phyloP scores from a whole-genome alignment of 257 asterid genomes.

The Solanum sitiens region DNA sequence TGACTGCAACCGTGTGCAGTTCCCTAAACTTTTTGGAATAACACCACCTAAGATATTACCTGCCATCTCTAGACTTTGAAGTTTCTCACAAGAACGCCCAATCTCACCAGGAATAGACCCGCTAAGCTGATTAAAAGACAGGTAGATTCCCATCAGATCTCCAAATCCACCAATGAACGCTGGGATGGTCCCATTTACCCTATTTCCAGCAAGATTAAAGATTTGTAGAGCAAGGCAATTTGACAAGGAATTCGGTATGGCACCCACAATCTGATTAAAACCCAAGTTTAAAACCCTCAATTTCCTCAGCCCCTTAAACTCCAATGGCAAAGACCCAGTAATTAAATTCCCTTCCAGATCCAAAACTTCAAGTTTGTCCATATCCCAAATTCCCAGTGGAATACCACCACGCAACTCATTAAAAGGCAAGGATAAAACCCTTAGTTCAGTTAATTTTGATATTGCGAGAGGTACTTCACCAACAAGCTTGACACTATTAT shows the following conservation, averaged over 20 bases:
- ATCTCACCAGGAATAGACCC: slow-evolving; percentile 63
- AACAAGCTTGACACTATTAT: slow-evolving; percentile 19
- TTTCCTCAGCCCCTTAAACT: slow-evolving; percentile 46
- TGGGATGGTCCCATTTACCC: slow-evolving; percentile 51
- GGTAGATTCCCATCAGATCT: slow-evolving; percentile 59
- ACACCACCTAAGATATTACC: slow-evolving; percentile 52
- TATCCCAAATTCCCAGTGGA: slow-evolving; percentile 58
- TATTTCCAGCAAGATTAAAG: slow-evolving; percentile 84
- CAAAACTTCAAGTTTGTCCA: slow-evolving; percentile 87
- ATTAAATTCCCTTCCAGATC: slow-evolving; percentile 85
- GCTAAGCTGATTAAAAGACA: slow-evolving; percentile 69
- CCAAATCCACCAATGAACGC: slow-evolving; percentile 39
- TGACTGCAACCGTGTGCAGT: slow-evolving; percentile 48
- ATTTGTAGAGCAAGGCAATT: slow-evolving; percentile 36
- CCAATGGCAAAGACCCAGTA: slow-evolving; percentile 45
- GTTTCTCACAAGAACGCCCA: slow-evolving; percentile 59
- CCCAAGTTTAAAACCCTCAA: slow-evolving; percentile 76
- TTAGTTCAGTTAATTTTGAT: slow-evolving; percentile 54
- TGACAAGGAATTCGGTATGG: slow-evolving; percentile 45
- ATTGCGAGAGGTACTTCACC: slow-evolving; percentile 49
- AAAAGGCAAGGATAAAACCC: slow-evolving; percentile 64
- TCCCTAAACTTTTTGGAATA: slow-evolving; percentile 61
- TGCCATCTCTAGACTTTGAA: slow-evolving; percentile 70
- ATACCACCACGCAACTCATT: slow-evolving; percentile 71
- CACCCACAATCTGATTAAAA: slow-evolving; percentile 52